Percentiles rank a stretch among this genome's conserved stretches.
Conservation (phyloP, 345 rosid genomes). For the Corymbia maculata region DNA sequence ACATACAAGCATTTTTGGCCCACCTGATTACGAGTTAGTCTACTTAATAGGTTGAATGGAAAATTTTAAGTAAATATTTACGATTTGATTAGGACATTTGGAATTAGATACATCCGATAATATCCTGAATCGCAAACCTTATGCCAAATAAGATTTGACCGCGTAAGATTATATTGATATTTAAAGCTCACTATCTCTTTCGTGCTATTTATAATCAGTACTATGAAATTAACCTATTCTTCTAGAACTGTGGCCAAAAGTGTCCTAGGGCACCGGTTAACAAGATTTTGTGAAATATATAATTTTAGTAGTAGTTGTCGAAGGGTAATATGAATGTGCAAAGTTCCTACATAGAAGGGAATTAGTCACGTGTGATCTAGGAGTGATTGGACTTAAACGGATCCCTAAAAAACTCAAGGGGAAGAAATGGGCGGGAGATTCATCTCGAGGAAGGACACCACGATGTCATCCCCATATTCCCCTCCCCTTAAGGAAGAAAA, state of each 20-base stretch:
- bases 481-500: too few species aligned
- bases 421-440: too few species aligned
- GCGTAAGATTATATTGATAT: not conserved
- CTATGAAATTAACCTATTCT: not conserved
- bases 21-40: not conserved
- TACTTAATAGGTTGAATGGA: not conserved
- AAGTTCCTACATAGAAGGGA: not conserved
- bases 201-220: not conserved
- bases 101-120: not conserved
- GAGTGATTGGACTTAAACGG: not conserved
- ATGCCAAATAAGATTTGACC: not conserved
- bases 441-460: too few species aligned
- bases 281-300: not conserved
- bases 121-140: not conserved
- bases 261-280: not conserved
- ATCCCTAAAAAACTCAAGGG: too few species aligned
- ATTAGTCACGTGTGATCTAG: not conserved
- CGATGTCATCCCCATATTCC: too few species aligned
- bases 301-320: not conserved
- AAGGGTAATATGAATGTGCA: not conserved
- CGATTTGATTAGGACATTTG: not conserved
- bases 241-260: not conserved
- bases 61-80: not conserved
- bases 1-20: not conserved
- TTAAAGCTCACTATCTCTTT: not conserved